Base-by-base conservation (phyloP, 2,329 filamentous ascomycete species). In the Colletotrichum tofieldiae region DNA sequence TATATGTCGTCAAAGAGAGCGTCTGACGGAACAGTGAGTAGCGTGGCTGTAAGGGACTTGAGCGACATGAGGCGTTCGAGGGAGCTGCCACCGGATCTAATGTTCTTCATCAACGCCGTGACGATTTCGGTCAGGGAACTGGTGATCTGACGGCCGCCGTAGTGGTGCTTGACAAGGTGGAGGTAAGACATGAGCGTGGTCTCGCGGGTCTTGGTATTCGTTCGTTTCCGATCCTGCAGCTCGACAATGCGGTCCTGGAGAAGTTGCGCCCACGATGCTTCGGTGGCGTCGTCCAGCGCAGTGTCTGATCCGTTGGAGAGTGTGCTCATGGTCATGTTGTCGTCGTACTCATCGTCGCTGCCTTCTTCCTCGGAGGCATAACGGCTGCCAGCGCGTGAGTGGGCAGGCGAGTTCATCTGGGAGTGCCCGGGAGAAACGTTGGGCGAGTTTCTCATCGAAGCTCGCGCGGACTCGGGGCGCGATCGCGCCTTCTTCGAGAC, bases 181-280 rank as follows among this genome's bases (percentile, higher is more conserved):
- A 88, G 86, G 79, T 92, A 94, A 1, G 85, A 86, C 55, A 84
- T 84, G 60, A 95, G 84, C 39, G 87, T 88, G 51, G 89, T 86
- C 77, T 94, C 92, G 64, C 94, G 90, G 29, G 91, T 90, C 74
- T 93, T 89, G 32, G 88, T 89, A 75, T 91, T 94, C 81, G 92
- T 94, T 75, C 92, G 91, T 86, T 97, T 97, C 77, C 93, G 91
- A 73, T 89, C 86, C 66, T 92, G 86, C 37, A 97, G 89, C 75
- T 93, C 91, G 59, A 92, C 87, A 74, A 97, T 91, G 70, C 92
- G 89, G 73, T 91, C 88, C 37, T 87, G 85, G 43, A 95, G 83
- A 68, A 90, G 87, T 20, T 89, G 83, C 56, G 90, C 88, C 88
- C 93, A 93, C 35, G 87, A 86, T 60, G 86, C 81, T 23, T 86